phyloP scores from a whole-genome alignment of 179 eudicot species.

The Camellia oleifera region DNA sequence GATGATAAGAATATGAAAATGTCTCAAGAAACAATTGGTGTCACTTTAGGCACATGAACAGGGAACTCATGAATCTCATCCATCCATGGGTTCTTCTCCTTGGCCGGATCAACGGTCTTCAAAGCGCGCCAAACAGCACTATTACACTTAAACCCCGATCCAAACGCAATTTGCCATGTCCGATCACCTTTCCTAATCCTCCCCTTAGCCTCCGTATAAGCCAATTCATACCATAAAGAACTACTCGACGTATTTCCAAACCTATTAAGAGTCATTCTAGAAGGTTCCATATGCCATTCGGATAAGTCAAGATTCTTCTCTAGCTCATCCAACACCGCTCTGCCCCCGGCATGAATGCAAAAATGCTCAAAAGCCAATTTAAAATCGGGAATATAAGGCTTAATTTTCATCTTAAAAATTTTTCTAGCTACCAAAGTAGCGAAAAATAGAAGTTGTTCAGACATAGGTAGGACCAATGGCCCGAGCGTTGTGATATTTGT shows the following conservation, averaged over 20 bases:
- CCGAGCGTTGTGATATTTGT: slow-evolving; percentile 48
- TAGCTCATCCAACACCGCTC: slow-evolving; percentile 45
- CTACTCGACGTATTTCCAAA: slow-evolving; percentile 49
- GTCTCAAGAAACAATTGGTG: slow-evolving; percentile 16
- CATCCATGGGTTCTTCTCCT: slow-evolving; percentile 48
- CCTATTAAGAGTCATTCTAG: slow-evolving; percentile 50
- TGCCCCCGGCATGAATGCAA: slow-evolving; percentile 52
- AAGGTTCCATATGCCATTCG: slow-evolving; percentile 57
- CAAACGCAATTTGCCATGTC: slow-evolving; percentile 51
- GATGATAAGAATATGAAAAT: not conserved
- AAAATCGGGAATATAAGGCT: slow-evolving; percentile 51
- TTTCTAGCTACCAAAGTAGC: slow-evolving; percentile 31
- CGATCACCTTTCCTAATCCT: slow-evolving; percentile 41
- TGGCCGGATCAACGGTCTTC: slow-evolving; percentile 32
- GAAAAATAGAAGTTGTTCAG: slow-evolving; percentile 42
- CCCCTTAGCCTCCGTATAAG: slow-evolving; percentile 45
- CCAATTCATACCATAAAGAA: slow-evolving; percentile 47
- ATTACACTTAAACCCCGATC: slow-evolving; percentile 49
- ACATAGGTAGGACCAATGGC: slow-evolving; percentile 48
- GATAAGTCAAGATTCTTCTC: slow-evolving; percentile 43
- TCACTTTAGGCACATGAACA: slow-evolving; percentile 37
- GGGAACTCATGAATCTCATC: slow-evolving; percentile 51
- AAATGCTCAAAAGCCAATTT: slow-evolving; percentile 54
- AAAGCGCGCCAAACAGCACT: slow-evolving; percentile 44
- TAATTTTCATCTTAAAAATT: slow-evolving; percentile 38